phyloP scores from a whole-genome alignment of 805 yeast species.

The Saccharomycopsis sp. region DNA sequence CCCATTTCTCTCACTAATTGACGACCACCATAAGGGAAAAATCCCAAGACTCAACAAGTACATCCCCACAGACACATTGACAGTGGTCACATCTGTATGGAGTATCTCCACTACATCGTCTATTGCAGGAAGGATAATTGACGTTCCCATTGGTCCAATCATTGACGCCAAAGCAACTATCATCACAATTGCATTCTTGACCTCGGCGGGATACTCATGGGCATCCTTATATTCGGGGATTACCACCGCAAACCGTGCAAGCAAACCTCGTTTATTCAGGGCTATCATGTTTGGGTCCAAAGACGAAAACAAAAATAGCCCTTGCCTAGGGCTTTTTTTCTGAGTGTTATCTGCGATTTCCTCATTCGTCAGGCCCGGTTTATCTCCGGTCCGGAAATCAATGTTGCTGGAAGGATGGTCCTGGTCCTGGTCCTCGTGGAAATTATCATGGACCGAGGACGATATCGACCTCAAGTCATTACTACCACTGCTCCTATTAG shows the following conservation, averaged over 20 bases:
- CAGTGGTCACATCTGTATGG: slow-evolving; percentile 50
- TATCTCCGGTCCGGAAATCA: background rate
- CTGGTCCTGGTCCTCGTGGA: background rate
- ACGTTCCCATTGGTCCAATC: slow-evolving; percentile 86
- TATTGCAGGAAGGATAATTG: slow-evolving; percentile 75
- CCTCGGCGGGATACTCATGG: slow-evolving; percentile 44
- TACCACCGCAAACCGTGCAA: slow-evolving; percentile 43
- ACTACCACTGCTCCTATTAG: background rate
- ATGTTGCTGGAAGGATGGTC: background rate
- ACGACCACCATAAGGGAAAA: slow-evolving; percentile 87
- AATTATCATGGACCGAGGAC: background rate
- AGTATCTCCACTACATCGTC: slow-evolving; percentile 49
- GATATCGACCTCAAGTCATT: background rate
- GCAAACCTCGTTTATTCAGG: slow-evolving; percentile 50
- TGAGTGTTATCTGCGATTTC: background rate
- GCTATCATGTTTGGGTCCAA: slow-evolving; percentile 20
- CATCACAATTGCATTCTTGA: slow-evolving; percentile 51
- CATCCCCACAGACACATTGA: slow-evolving; percentile 75
- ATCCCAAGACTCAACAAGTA: slow-evolving; percentile 69
- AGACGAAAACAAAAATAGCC: background rate
- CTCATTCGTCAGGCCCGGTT: background rate
- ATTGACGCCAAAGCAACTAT: slow-evolving; percentile 68
- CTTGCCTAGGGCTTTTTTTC: background rate
- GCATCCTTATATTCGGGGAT: slow-evolving; percentile 72
- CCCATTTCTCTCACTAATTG: slow-evolving; percentile 68